Base-by-base conservation (phyloP, 805 yeast species). In the Nematodospora valgi region DNA sequence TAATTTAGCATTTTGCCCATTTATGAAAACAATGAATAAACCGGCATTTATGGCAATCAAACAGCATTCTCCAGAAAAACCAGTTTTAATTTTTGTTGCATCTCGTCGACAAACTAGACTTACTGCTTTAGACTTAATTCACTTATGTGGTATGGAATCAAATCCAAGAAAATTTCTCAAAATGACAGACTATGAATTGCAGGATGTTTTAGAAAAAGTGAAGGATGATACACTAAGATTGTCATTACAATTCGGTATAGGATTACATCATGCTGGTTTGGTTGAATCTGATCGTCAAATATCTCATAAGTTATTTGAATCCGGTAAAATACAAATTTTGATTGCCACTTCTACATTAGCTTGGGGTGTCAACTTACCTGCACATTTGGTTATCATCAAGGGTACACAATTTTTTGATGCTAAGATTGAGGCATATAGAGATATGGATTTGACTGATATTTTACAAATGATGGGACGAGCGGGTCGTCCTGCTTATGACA, bases 21-120 rank as follows among this genome's bases (percentile, higher is more conserved):
- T 86, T 50, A 85, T 85, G 96, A 86, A 79, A 64, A 84, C 79
- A 15, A 86, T 77, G 93, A 87, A 80, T 68, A 87, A 73, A 49
- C 96, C 97, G 1, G 91, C 95, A 0, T 88, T 84, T 51, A 76
- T 82, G 82, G 95, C 96, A 0, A 88, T 88, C 44, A 86, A 87
- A 52, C 87, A 86, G 44, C 96, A 89, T 54, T 84, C 96, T 0
- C 94, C 96, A 2, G 65, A 64, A 13, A 80, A 88, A 53, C 95
- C 96, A 0, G 91, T 82, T 8, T 68, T 85, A 46, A 79, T 85
- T n/a, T 85, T 85, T 49, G 94, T 85, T 23, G 87, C 93, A 1
- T 83, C 93, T 3, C 72, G 94, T 52, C 67, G 94, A 40, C 94
- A 85, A 57, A 85, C 94, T 0, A 64, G 94, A 40, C 70, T 85